Base-by-base conservation (phyloP, 331 rosid genomes). In the Pyracantha coccinea region DNA sequence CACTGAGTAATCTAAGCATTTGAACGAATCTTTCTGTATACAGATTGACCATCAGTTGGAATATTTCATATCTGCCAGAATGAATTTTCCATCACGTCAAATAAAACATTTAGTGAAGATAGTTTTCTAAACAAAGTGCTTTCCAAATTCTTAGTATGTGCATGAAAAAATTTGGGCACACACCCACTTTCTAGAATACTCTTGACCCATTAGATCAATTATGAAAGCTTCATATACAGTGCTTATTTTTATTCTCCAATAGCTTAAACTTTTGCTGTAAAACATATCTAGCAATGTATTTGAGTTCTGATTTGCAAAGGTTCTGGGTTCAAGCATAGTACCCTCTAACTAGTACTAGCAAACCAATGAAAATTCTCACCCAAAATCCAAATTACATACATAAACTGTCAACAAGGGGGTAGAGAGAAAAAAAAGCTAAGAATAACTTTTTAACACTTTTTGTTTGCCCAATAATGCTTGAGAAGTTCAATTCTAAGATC, bases 21-120 rank as follows among this genome's bases (percentile, higher is more conserved):
- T 94, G 99, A 86, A 85, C 93, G 72, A 94, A 94, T 83, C 99
- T 87, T 86, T 94, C 99, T 1, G 97, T 92, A 79, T 94, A 94
- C 79, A 94, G 88, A 79, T 94, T 94, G 82, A 94, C 99, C 97
- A 92, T 86, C 72, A 94, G 87, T 80, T 94, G 99, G 85, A 90
- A 94, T 83, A 94, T 89, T 83, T 92, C 99, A 75, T 94, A 94
- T 92, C 99, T 94, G 93, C 84, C 82, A 78, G 73, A 80, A 71
- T 54, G 55, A 53, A 77, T 8, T 23, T 31, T 17, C 38, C 77
- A 35, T 35, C 77, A 11, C 47, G 15, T 19, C 5, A 33, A 75
- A 59, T 44, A 41, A 66, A 66, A 79, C 35, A 38, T 54, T 71
- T 21, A 21, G 9, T 57, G 33, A 75, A 38, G 55, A 72, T 68